Evolutionary conservation across 2,329 filamentous ascomycete species (phyloP).

Genomic region (Ophiostoma perfectum): DNA sequence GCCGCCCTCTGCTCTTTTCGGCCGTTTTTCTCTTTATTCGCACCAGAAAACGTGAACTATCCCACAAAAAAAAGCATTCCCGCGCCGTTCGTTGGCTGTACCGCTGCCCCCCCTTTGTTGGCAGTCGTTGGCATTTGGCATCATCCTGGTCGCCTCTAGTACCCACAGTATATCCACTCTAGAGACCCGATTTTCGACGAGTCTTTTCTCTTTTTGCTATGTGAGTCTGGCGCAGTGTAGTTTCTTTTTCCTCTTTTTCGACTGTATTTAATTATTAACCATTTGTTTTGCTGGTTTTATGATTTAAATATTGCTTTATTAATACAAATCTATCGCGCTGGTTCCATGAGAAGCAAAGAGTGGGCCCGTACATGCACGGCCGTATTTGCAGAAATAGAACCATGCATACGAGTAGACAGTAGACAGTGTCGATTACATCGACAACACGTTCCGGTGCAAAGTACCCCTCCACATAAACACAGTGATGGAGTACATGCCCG

Average conservation of each 20-base stretch:
- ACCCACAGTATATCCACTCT: background rate
- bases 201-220: background rate
- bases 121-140: slow-evolving; percentile 12
- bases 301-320: too few relatives aligned
- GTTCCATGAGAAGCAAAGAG: background rate
- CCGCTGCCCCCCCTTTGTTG: background rate
- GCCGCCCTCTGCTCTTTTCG: background rate
- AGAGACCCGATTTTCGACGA: background rate
- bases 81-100: too few relatives aligned
- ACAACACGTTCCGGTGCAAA: background rate
- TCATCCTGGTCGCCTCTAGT: slow-evolving; percentile 8
- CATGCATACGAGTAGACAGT: background rate
- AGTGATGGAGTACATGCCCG: background rate
- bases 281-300: background rate
- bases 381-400: slow-evolving; percentile 1
- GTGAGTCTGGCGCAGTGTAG: too few relatives aligned
- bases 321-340: too few relatives aligned
- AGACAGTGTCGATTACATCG: slow-evolving; percentile 1
- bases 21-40: background rate
- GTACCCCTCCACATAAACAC: background rate
- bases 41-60: background rate
- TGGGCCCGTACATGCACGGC: background rate
- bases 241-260: background rate
- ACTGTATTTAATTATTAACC: background rate
- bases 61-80: too few relatives aligned